These are phyloP conservation scores for Ustilago cynodontis DNA, from an alignment of 1,284 basidiomycete genomes.

Conservation along the genomic window DNA sequence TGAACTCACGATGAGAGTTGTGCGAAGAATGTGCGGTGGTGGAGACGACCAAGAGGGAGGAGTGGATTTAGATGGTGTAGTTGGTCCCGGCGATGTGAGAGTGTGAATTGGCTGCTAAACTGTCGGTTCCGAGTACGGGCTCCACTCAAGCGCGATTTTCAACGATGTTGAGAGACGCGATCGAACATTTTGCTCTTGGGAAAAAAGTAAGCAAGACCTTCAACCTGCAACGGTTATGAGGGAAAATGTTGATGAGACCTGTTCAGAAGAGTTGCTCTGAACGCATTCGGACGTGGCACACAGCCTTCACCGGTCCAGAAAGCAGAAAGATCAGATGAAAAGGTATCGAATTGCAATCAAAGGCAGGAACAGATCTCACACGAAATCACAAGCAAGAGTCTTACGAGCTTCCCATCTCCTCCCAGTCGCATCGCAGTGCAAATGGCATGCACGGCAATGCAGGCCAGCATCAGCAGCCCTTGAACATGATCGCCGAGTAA, in stretches of 20 bases:
- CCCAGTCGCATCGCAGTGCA: not conserved
- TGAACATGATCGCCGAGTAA: too few species aligned
- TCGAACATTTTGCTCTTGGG: not conserved
- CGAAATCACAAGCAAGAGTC: not conserved
- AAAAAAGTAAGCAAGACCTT: too few species aligned
- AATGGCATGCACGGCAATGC: not conserved
- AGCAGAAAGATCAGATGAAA: not conserved
- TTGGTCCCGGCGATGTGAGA: constrained; percentile 1
- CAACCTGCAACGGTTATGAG: too few species aligned
- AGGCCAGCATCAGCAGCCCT: not conserved
- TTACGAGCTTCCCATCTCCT: not conserved
- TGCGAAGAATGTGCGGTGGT: constrained; percentile 1
- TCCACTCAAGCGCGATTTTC: not conserved
- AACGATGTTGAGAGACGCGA: not conserved
- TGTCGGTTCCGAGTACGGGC: constrained; percentile 3
- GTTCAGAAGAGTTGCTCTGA: too few species aligned
- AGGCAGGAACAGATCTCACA: not conserved
- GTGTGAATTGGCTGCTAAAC: not conserved
- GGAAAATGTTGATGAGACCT: too few species aligned
- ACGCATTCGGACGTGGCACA: too few species aligned
- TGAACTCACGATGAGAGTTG: not conserved
- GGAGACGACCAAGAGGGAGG: not conserved
- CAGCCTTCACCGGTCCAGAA: too few species aligned
- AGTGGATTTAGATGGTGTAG: not conserved
- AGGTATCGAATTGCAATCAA: not conserved